Conservation (phyloP, 495 filamentous ascomycete genomes). For the Penicillium chermesinum region DNA sequence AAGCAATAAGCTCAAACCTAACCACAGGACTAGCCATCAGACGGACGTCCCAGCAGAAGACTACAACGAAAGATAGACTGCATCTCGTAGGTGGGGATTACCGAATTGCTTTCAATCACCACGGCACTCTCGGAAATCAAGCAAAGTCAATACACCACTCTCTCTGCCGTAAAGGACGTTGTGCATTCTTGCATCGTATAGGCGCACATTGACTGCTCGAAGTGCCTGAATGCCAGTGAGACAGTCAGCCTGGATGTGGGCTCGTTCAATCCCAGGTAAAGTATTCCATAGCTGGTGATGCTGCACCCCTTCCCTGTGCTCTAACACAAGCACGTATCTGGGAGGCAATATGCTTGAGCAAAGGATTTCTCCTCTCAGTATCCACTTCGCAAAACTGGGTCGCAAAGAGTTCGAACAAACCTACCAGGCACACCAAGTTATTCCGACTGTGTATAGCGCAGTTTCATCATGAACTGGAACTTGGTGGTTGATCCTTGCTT, state of each 20-base stretch:
- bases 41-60: no score
- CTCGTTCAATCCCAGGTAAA: not conserved
- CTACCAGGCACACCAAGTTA: conserved; percentile 1
- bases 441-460: conserved; percentile 4
- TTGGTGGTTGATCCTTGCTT: not conserved
- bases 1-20: no score
- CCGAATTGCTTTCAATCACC: no score
- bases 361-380: not conserved
- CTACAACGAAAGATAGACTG: no score
- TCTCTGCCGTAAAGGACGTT: conserved; percentile 2
- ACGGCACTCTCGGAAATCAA: conserved; percentile 8
- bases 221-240: not conserved
- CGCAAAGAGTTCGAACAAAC: conserved; percentile 2
- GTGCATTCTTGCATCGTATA: not conserved
- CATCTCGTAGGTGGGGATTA: no score
- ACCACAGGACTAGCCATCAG: no score
- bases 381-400: conserved; percentile 3
- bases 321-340: not conserved
- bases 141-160: not conserved
- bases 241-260: not conserved
- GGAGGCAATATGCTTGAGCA: conserved; percentile 3
- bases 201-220: not conserved
- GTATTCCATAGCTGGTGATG: not conserved
- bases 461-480: conserved; percentile 1
- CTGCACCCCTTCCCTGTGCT: not conserved